These are phyloP conservation scores for Vigna reflexopilosa DNA, from an alignment of 306 rosid species.

Conservation along the genomic window DNA sequence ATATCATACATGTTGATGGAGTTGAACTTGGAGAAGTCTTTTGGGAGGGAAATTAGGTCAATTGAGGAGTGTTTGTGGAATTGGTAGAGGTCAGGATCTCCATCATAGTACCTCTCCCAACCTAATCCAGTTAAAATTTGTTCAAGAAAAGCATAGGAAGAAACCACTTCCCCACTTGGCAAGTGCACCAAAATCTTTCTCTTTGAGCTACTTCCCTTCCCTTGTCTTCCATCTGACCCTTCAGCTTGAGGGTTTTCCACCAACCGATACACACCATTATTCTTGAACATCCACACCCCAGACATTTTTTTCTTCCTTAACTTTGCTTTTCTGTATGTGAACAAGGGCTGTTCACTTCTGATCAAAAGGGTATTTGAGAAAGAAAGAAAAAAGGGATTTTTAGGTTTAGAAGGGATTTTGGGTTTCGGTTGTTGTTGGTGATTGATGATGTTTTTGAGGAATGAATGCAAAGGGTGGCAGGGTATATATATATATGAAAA, in stretches of 20 bases:
- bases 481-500: slow-evolving; percentile 55
- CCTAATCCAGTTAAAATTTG: slow-evolving; percentile 70
- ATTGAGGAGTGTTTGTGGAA: slow-evolving; percentile 89
- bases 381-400: neutral
- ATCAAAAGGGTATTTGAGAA: neutral
- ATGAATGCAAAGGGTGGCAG: slow-evolving; percentile 22
- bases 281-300: slow-evolving; percentile 87
- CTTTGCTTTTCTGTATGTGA: neutral
- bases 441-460: slow-evolving; percentile 38
- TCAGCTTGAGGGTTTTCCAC: slow-evolving; percentile 80
- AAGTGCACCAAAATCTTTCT: slow-evolving; percentile 75
- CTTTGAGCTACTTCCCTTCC: slow-evolving; percentile 50
- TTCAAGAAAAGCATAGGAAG: slow-evolving; percentile 72
- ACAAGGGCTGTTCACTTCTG: neutral
- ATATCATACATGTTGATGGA: slow-evolving; percentile 92
- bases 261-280: slow-evolving; percentile 68
- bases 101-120: slow-evolving; percentile 95
- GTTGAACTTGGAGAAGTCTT: slow-evolving; percentile 79
- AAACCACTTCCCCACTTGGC: slow-evolving; percentile 68
- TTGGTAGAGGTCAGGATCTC: slow-evolving; percentile 81
- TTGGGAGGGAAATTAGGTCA: slow-evolving; percentile 90
- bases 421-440: slow-evolving; percentile 28
- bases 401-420: neutral
- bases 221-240: slow-evolving; percentile 52
- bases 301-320: slow-evolving; percentile 54